A percentile compares a stretch with the other conserved stretches of the same genome.
These are phyloP conservation scores for Clarireedia homoeocarpa DNA, from an alignment of 2,329 filamentous ascomycete species.

Conservation along the genomic window DNA sequence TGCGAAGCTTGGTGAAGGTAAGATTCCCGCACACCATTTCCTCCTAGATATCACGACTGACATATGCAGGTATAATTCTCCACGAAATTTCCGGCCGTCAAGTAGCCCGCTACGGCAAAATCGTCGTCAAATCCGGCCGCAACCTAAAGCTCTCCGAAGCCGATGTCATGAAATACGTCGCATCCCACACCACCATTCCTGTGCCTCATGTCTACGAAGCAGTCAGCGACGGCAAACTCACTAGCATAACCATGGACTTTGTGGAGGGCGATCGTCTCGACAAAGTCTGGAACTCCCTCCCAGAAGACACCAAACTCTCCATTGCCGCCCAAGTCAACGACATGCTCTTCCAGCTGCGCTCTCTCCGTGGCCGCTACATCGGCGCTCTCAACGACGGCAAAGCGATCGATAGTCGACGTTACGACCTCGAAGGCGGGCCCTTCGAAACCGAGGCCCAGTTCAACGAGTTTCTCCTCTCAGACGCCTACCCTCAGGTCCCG, in stretches of 20 bases:
- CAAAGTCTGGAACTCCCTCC: constrained; percentile 7
- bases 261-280: constrained; percentile 12
- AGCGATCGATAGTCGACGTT: constrained; percentile 9
- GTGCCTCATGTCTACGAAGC: constrained; percentile 35
- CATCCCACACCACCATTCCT: constrained; percentile 35
- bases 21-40: not conserved
- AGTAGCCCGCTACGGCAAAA: constrained; percentile 10
- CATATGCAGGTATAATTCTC: constrained; percentile 3
- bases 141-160: constrained; percentile 31
- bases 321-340: constrained; percentile 9
- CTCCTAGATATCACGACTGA: not conserved
- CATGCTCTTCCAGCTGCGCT: constrained; percentile 12
- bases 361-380: constrained; percentile 9
- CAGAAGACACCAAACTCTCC: constrained; percentile 7
- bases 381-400: constrained; percentile 8
- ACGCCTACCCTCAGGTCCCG: not conserved
- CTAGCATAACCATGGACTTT: constrained; percentile 13
- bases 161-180: constrained; percentile 34
- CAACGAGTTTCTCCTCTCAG: constrained; percentile 10
- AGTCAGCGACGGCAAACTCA: not conserved
- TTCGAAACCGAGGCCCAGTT: constrained; percentile 12
- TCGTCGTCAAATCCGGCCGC: constrained; percentile 11
- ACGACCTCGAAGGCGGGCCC: constrained; percentile 9
- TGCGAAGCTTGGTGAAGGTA: constrained; percentile 6
- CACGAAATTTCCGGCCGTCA: constrained; percentile 9